These are phyloP conservation scores for Penicillium goetzii DNA, from an alignment of 495 filamentous ascomycete species.

Conservation along the genomic window DNA sequence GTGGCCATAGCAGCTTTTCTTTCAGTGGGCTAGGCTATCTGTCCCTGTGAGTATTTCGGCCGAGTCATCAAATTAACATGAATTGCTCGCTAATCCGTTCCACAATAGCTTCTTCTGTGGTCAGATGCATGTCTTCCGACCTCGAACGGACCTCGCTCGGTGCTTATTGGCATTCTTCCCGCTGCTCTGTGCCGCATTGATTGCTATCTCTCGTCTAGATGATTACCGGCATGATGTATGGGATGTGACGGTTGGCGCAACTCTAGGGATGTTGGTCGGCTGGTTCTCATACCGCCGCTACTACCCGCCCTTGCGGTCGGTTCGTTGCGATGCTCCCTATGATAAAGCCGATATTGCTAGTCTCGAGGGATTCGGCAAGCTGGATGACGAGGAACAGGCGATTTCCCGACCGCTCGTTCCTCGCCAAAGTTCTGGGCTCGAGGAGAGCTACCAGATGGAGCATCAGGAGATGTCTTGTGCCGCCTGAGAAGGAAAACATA, in stretches of 20 bases:
- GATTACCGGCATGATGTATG: constrained; percentile 96
- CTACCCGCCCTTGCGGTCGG: constrained; percentile 57
- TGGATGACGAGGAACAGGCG: constrained; percentile 56
- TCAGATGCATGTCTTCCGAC: constrained; percentile 79
- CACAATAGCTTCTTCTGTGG: constrained; percentile 66
- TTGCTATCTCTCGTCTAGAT: constrained; percentile 87
- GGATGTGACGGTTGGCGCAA: constrained; percentile 78
- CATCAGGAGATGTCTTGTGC: constrained; percentile 13
- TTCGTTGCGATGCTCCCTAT: constrained; percentile 58
- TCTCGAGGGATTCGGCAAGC: constrained; percentile 44
- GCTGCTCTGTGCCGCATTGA: constrained; percentile 77
- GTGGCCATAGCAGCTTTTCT: constrained; percentile 83
- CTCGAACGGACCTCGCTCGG: constrained; percentile 68
- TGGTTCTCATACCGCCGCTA: constrained; percentile 83
- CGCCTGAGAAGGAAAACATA: not conserved
- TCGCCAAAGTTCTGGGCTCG: constrained; percentile 16
- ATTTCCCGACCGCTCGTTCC: constrained; percentile 21
- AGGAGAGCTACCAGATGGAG: constrained; percentile 36
- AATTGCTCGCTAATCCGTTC: not conserved
- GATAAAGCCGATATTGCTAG: constrained; percentile 44
- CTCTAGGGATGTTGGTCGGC: constrained; percentile 73
- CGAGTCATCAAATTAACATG: not conserved
- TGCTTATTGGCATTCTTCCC: constrained; percentile 64
- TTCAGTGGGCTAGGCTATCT: constrained; percentile 87
- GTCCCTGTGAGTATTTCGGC: constrained; percentile 52